Evolutionary conservation across 2,329 filamentous ascomycete genomes (phyloP), one percentile per base, ranked within the genome.

Genomic region (Sporothrix phasma): DNA sequence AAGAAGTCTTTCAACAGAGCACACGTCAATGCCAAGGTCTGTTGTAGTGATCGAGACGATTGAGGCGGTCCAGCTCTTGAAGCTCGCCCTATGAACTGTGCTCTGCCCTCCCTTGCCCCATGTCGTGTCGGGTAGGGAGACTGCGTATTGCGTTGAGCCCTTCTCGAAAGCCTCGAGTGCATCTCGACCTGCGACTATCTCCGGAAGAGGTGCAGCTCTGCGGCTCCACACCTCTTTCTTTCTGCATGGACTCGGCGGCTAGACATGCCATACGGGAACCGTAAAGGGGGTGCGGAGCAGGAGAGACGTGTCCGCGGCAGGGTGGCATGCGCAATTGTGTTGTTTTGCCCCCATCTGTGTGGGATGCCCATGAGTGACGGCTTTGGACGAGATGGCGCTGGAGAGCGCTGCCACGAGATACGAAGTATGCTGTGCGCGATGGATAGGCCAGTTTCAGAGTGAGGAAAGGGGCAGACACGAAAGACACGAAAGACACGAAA

Each of bases 181-280:
- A 56, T 41, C 19, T 26, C 11, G 53, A 29, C 5, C 24, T 34
- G 13, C 3, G 26, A 24, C 51, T 13, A 29, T 10, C 10, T 15
- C 15, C 17, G 5, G 17, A 19, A 59, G 39, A 59, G 39, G 24
- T 59, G 24, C 39, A 45, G 39, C 39, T 19, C n/a, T 31, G 37
- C 24, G 19, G 56, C 56, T 59, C 56, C 56, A 59, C 56, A 46
- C 56, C 56, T 59, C 54, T 59, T 31, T 43, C 37, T 31, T 43
- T 19, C 34, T 43, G 53, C 34, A 26, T 37, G 19, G 29, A 29
- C 37, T 45, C 56, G 56, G 56, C 56, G 56, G 56, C 56, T 59
- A 59, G 56, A 31, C n/a, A 43, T 15, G 7, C 49, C 49, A 54
- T 26, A 31, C 49, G n/a, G 31, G 49, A 29, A 11, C 11, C 45